These are phyloP conservation scores for Colletotrichum sp. DNA, from an alignment of 2,329 filamentous ascomycete genomes.

Conservation along the genomic window DNA sequence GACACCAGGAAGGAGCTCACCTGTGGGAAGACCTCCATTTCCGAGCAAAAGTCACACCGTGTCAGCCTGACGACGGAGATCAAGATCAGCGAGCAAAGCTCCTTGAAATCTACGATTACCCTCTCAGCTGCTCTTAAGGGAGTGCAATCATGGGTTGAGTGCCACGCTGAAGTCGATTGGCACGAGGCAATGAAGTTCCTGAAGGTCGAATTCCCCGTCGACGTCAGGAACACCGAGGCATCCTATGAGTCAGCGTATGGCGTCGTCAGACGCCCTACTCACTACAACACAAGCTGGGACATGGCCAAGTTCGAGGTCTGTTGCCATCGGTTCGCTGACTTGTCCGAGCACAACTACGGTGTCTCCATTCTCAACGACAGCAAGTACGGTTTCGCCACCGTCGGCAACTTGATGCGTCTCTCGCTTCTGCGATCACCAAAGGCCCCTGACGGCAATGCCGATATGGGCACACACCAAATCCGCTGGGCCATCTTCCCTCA, in stretches of 20 bases:
- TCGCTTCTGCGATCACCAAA: constrained; percentile 88
- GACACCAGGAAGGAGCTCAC: constrained; percentile 81
- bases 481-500: constrained; percentile 93
- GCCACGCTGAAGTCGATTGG: constrained; percentile 92
- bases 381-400: constrained; percentile 95
- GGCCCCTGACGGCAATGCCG: constrained; percentile 89
- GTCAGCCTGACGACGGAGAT: constrained; percentile 86
- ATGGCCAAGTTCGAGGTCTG: constrained; percentile 99
- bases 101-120: constrained; percentile 84
- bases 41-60: constrained; percentile 74
- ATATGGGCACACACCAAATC: constrained; percentile 90
- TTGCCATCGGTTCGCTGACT: constrained; percentile 91
- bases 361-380: constrained; percentile 94
- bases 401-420: constrained; percentile 87
- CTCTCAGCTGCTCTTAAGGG: constrained; percentile 72
- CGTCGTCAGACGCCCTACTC: constrained; percentile 85
- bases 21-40: constrained; percentile 71
- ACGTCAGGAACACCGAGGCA: constrained; percentile 88
- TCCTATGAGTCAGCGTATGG: constrained; percentile 96
- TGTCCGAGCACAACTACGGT: constrained; percentile 87
- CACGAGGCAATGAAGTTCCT: constrained; percentile 96
- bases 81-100: constrained; percentile 85
- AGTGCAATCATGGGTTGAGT: constrained; percentile 74
- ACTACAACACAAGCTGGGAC: constrained; percentile 97
- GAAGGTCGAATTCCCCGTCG: constrained; percentile 97